Base-by-base conservation (phyloP, 148 eudicot genomes). In the Diospyros lotus region DNA sequence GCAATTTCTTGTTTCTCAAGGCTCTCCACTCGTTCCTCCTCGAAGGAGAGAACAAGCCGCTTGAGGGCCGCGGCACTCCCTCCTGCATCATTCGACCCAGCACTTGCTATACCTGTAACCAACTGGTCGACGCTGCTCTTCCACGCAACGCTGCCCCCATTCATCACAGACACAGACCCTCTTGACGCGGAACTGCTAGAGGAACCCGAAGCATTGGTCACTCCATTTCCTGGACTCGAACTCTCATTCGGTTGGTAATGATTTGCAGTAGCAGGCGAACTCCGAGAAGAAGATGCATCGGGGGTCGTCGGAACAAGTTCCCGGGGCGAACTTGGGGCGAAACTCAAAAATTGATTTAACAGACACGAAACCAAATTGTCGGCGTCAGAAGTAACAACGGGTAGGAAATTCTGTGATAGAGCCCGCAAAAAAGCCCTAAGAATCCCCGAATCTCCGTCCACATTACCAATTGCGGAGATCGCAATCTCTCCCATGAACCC, bases 1-100 rank as follows among this genome's bases (percentile, higher is more conserved):
- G 88, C 87, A 68, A 88, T 88, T 75, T 93, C 97, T 74, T 89
- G 90, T 73, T 82, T 88, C 85, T 93, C 97, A 72, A 96, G 89
- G 55, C 81, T 83, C 75, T 96, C 98, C 46, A 87, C 76, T 38
- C 87, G 61, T 83, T 93, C 99, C 63, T 91, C 97, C 79, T 96
- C 98, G 67, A 96, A 93, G 45, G 78, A 77, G 3, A 80, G 81
- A 73, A 87, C 80, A 64, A 65, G 79, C 45, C 77, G 79, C 81
- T 79, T 79, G 44, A 82, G 69, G 12, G 75, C 80, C 1, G 64
- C 52, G 9, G 52, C 77, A 38, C 42, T 46, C 15, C 73, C 68
- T 52, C 78, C 83, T 14, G 70, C 81, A 65, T 80, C 85, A 76
- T 44, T 73, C 46, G 65, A 38, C 68, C 80, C 86, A 65, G 56